Evolutionary conservation across 345 rosid genomes (phyloP).

Genomic region (Syzygium grande): DNA sequence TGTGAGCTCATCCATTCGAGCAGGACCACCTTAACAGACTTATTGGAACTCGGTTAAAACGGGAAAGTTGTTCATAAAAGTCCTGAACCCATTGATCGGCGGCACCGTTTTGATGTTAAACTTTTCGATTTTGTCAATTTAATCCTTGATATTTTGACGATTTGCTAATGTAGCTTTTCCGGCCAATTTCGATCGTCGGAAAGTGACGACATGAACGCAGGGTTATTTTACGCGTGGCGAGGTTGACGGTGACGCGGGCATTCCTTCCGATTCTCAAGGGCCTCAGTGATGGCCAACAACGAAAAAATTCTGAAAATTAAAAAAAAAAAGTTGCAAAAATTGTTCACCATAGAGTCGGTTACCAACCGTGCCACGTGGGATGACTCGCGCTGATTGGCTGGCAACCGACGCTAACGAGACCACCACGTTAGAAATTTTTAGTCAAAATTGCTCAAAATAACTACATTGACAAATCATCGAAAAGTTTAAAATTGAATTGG

Average conservation of each 20-base stretch:
- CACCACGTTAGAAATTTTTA: accelerated
- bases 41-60: too few species aligned
- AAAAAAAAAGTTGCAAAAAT: background rate
- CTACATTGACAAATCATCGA: background rate
- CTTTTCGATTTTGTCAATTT: too few species aligned
- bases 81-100: background rate
- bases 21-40: background rate
- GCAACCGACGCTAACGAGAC: accelerated
- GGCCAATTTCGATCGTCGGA: accelerated
- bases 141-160: background rate
- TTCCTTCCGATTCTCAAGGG: too few species aligned
- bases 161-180: accelerated
- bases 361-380: accelerated
- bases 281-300: accelerated
- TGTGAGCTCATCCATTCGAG: background rate
- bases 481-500: background rate
- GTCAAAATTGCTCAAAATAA: background rate
- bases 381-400: too few species aligned
- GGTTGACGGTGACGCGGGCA: accelerated
- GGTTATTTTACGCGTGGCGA: accelerated
- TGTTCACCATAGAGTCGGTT: accelerated
- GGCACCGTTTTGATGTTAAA: background rate
- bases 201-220: accelerated
- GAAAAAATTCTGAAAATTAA: background rate
- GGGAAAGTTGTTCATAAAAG: background rate